Base-by-base conservation (phyloP, 2,329 filamentous ascomycete genomes). In the Sclerotiophoma versabilis region DNA sequence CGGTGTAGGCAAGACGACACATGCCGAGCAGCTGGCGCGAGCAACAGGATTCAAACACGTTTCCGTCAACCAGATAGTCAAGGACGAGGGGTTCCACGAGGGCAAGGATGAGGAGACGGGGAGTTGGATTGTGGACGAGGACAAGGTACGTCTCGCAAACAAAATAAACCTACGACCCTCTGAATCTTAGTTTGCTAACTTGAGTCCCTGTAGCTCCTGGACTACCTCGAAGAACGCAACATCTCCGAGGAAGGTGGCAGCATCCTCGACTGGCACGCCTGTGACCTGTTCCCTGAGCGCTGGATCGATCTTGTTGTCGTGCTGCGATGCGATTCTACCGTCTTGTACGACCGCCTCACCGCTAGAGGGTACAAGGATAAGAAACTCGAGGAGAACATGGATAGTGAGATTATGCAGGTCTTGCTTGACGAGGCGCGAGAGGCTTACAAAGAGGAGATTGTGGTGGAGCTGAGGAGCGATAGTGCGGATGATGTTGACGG, bases 181-280 rank as follows among this genome's bases (percentile, higher is more conserved):
- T n/a, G n/a, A n/a, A n/a, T n/a, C n/a, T n/a, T n/a, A 36, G 4
- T 11, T 27, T n/a, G 29, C 46, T 49, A 23, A 49, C 32, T 2
- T 6, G 17, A 11, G 6, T 11, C 9, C 10, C 32, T 14, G 12
- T 39, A 92, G 87, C 79, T 99, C 26, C 83, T 99, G 19, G 95
- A 99, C 73, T 86, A 90, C 41, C 89, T 99, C 52, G 95, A 98
- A 77, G 84, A 90, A 51, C 88, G 95, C 57, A 83, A 91, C 32
- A 84, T 75, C 14, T 53, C 62, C 54, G 45, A 87, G 59, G 78
- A 84, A 17, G 93, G 93, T 52, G 95, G 95, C 17, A 91, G 87
- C 75, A 87, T 99, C 65, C 90, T 99, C 70, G 95, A 99, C 79
- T 99, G 95, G 93, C 95, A 99, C 77, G 93, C 93, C 2, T 98